Evolutionary conservation across 176 grass and related monocot genomes (phyloP), one percentile per base, ranked within the genome.

Genomic region (Thalia dealbata): DNA sequence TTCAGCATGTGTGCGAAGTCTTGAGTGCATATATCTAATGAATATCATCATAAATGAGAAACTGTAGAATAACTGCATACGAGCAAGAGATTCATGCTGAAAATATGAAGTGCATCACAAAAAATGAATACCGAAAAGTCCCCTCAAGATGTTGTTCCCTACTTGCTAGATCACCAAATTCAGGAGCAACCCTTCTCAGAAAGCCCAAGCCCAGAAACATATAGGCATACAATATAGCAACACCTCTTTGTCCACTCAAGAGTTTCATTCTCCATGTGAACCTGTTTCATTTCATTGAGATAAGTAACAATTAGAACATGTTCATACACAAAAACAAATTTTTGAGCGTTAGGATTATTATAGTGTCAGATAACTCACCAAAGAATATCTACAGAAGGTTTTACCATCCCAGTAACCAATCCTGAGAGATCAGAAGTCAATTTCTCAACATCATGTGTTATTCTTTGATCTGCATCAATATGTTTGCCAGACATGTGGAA

Each of bases 221-320:
- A 76, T 97, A 97, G 50, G 95, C 74, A 80, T 97, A 97, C 76
- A 97, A 74, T 82, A 97, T 97, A 63, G 83, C 83, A 81, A 97
- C 79, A 83, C 95, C 95, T 88, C 90, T 92, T 78, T 81, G 87
- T 77, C 95, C 95, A 7, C 90, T 91, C 75, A 97, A 88, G 67
- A 92, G 87, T 76, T 97, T 92, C 95, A 97, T 97, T 72, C 95
- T 92, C 95, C 90, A 97, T 70, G 95, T 97, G 86, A 97, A 97
- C 95, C 95, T 97, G 81, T 38, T 2, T 4, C 32, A 38, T 38
- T 38, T 38, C 32, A 38, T 38, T 38, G 32, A 38, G 4, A 38
- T 4, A 38, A 38, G 32, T 38, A 38, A 38, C 4, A 38, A 38
- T 38, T 38, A 38, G 32, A 38, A 38, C 32, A 38, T 38, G 4